Evolutionary conservation across 1,284 basidiomycete species (phyloP).

Genomic region (Ganoderma meredithae): DNA sequence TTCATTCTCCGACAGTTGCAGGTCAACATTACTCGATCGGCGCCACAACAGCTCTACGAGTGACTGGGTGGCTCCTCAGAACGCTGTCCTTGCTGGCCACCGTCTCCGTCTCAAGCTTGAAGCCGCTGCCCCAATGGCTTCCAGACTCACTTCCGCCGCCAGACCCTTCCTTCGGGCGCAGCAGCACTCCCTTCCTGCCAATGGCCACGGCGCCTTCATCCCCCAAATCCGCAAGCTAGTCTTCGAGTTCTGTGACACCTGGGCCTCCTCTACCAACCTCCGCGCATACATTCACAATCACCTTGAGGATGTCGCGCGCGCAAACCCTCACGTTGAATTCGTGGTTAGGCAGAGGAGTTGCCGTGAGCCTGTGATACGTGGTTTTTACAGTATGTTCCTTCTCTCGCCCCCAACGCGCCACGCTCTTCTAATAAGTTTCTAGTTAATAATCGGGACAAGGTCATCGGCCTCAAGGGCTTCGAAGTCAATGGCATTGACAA

Average conservation of each 20-base stretch:
- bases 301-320: conserved; percentile 66
- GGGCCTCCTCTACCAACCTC: conserved; percentile 76
- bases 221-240: conserved; percentile 83
- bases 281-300: conserved; percentile 73
- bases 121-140: conserved; percentile 45
- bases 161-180: conserved; percentile 61
- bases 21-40: not conserved
- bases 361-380: conserved; percentile 77
- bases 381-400: conserved; percentile 70
- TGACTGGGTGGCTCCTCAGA: not conserved
- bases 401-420: conserved; percentile 20
- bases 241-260: conserved; percentile 84
- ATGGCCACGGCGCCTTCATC: conserved; percentile 74
- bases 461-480: conserved; percentile 74
- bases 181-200: conserved; percentile 68
- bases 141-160: conserved; percentile 41
- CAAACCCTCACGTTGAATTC: conserved; percentile 83
- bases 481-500: conserved; percentile 75
- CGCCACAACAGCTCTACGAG: not conserved
- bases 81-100: not conserved
- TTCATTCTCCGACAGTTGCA: conserved; percentile 9
- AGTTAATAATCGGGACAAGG: conserved; percentile 86
- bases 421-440: conserved; percentile 18
- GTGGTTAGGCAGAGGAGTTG: conserved; percentile 78
- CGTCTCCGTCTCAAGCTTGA: conserved; percentile 10